A percentile compares a stretch with the other conserved stretches of the same genome.
Evolutionary conservation across 1,284 basidiomycete species (phyloP).

Genomic region (Inonotus hispidus): DNA sequence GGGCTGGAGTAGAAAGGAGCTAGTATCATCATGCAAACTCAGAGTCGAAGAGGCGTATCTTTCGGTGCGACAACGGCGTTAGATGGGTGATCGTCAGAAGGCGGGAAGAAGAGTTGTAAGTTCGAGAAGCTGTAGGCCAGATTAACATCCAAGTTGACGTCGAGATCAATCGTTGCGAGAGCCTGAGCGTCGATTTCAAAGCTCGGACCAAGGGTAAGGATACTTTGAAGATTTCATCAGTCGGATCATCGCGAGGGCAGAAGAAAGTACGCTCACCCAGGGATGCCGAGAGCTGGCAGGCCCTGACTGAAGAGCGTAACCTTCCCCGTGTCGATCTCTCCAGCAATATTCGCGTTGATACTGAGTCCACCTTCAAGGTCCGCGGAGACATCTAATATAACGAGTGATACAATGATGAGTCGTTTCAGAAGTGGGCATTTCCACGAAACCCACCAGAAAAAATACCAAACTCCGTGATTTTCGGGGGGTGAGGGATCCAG

Average conservation of each 20-base stretch:
- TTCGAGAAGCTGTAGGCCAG: constrained; percentile 5
- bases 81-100: background rate
- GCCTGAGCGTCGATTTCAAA: constrained; percentile 29
- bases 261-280: constrained; percentile 25
- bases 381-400: constrained; percentile 20
- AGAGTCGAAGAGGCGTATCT: constrained; percentile 30
- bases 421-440: background rate
- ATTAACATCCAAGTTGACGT: constrained; percentile 6
- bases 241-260: background rate
- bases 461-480: constrained; percentile 30
- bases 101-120: constrained; percentile 12
- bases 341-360: constrained; percentile 27
- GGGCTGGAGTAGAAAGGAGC: constrained; percentile 27
- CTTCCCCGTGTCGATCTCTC: constrained; percentile 8
- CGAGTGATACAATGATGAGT: background rate
- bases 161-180: constrained; percentile 15
- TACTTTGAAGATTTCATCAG: background rate
- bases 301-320: constrained; percentile 30
- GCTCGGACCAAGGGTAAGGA: constrained; percentile 27
- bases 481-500: constrained; percentile 37
- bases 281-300: constrained; percentile 39
- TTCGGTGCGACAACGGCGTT: constrained; percentile 23
- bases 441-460: constrained; percentile 23
- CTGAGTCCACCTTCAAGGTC: constrained; percentile 32
- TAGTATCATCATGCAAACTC: background rate